Base-by-base conservation (phyloP, 305 asterid species). In the Caryopteris hybrid region DNA sequence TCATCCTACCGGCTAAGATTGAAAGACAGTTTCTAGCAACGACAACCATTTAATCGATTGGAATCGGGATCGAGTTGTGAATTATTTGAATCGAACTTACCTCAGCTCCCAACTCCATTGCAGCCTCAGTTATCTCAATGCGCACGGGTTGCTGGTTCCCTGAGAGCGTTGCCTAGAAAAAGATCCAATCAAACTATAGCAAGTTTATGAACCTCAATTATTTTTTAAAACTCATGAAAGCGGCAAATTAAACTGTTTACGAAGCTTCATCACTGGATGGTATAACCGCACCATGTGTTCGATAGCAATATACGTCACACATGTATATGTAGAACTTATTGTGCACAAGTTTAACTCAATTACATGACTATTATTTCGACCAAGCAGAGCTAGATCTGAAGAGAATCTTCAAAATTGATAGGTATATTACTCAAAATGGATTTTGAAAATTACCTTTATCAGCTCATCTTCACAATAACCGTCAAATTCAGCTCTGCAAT, bases 91-190 rank as follows among this genome's bases (percentile, higher is more conserved):
- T 25, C 58, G 48, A 29, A 79, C 96, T 86, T 68, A 86, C 96
- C 76, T 87, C 96, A 17, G 95, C 58, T 47, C 97, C 99, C 71
- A 91, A 80, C 72, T 83, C 95, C 97, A 94, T 94, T 67, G 99
- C 97, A 72, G 96, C 96, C 69, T 94, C 96, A 0, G 97, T 94
- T 70, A 91, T 94, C 77, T 94, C 97, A 61, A 93, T 87, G 54
- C 96, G 90, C 58, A 91, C 80, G 0, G 99, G 97, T 56, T 94
- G 96, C 70, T 91, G 97, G 76, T 94, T 94, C 43, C 96, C 99
- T 18, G 97, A 86, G 34, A 91, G 86, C 1, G 99, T 94, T 75
- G 92, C 97, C 96, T 89, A 57, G 6, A 64, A 66, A 56, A 76
- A 66, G 18, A 38, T 68, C 38, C 47, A 42, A 43, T 48, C 74